Base-by-base conservation (phyloP, 768 basidiomycete genomes). In the Cystofilobasidium ferigula region DNA sequence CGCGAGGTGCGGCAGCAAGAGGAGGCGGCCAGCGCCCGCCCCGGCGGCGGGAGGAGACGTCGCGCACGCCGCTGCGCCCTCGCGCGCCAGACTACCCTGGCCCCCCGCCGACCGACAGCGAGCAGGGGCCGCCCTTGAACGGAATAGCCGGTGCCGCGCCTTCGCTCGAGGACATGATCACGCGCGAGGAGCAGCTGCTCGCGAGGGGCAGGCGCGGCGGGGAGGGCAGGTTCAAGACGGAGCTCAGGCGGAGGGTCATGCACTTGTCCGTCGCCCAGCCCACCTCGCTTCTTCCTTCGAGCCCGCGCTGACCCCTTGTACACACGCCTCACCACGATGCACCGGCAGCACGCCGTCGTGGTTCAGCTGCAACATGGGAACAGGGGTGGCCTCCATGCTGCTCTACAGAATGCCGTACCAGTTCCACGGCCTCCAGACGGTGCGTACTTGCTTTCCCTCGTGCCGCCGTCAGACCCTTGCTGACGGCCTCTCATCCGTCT, bases 331-430 rank as follows among this genome's bases (percentile, higher is more conserved):
- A n/a, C n/a, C n/a, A n/a, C n/a, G n/a, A n/a, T n/a, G n/a, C n/a
- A n/a, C n/a, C n/a, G n/a, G n/a, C n/a, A n/a, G n/a, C n/a, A 54
- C 57, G 8, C 57, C 57, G 13, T 38, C 35, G 35, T 58, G 63
- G 63, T 64, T 45, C 43, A 34, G 56, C 3, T 2, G 9, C 7
- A 42, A 9, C 3, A 64, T 64, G 63, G 63, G 82, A 8, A 83
- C 82, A 0, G 82, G 82, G 3, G 76, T 79, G 0, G 75, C 85
- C 18, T 82, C 82, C 68, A 79, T 80, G 42, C 78, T 86, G 38
- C 82, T 85, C 71, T 76, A 79, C 43, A 78, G 72, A 13, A 84
- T 84, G 71, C 85, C 84, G 0, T 86, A 85, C 70, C 81, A 78
- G 3, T 72, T 71, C 40, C 73, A 76, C 14, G 74, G 76, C 65